Base-by-base conservation (phyloP, 768 basidiomycete species). In the Suillus bovinus region DNA sequence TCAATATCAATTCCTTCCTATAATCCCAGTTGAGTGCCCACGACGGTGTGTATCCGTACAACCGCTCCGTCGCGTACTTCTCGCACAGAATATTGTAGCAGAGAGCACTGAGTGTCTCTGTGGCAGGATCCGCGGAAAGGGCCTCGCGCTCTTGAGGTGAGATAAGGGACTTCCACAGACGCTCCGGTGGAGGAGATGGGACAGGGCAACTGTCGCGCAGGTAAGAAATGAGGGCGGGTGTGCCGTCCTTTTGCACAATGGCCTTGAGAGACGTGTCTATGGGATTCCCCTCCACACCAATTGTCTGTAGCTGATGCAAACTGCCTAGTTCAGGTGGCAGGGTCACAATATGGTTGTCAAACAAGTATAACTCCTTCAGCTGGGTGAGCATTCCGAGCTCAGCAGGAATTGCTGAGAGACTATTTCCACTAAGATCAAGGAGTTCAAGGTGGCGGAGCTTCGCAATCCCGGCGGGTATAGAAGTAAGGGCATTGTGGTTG, bases 21-120 rank as follows among this genome's bases (percentile, higher is more conserved):
- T 95, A 98, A 50, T 90, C 86, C 97, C 97, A 99, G n/a, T 85
- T 80, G 42, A 99, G 80, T 0, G 97, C 97, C 96, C 97, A 99
- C 1, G 88, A 82, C 1, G 97, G 97, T 0, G 97, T 99, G 76
- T 99, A 99, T 1, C 94, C 94, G 73, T 99, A 99, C 73, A 96
- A 76, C 66, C 86, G 81, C 68, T 90, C 86, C 34, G 96, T 95
- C 16, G 97, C 97, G 68, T 85, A 91, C 71, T 86, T 85, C 71
- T 96, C 93, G 75, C 93, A 96, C 13, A 99, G 86, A 64, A 99
- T 95, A 76, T 99, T 99, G 82, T 94, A 98, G 73, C 85, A 90
- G 20, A 98, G 78, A 34, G 92, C 83, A 55, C 84, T 90, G 77
- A 96, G 88, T 2, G 84, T 85, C 75, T 98, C 95, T 20, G 84